These are phyloP conservation scores for Serpula lacrymans DNA, from an alignment of 768 basidiomycete genomes.

Conservation along the genomic window DNA sequence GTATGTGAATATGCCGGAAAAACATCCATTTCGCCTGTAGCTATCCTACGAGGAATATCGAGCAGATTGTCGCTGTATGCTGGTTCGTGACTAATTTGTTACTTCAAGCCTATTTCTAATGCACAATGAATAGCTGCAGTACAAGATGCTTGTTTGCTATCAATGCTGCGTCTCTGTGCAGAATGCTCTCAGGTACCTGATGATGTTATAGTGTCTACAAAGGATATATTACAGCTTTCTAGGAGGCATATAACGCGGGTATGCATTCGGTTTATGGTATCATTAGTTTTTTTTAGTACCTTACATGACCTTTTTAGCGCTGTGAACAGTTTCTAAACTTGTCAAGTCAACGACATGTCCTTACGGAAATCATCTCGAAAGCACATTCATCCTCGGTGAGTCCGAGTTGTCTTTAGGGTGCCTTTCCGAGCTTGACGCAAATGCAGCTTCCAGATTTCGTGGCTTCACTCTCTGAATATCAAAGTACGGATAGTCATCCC, in stretches of 20 bases:
- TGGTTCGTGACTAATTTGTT: constrained; percentile 36
- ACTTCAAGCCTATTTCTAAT: constrained; percentile 4
- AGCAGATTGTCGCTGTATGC: constrained; percentile 36
- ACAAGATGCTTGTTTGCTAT: constrained; percentile 68
- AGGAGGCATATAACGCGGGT: constrained; percentile 61
- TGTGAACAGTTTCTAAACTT: constrained; percentile 65
- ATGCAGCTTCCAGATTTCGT: constrained; percentile 72
- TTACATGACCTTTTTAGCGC: constrained; percentile 42
- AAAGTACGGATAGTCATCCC: constrained; percentile 12
- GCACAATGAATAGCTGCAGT: constrained; percentile 51
- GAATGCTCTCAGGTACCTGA: constrained; percentile 54
- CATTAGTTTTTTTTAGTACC: constrained; percentile 1
- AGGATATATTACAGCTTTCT: constrained; percentile 38
- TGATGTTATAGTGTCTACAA: constrained; percentile 40
- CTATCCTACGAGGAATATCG: constrained; percentile 46
- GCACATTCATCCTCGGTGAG: constrained; percentile 57
- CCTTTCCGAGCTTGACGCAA: constrained; percentile 6
- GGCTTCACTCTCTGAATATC: constrained; percentile 40
- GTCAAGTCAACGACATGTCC: constrained; percentile 38
- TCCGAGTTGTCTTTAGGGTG: constrained; percentile 6
- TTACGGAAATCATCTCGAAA: constrained; percentile 45
- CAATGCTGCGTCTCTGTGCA: constrained; percentile 65
- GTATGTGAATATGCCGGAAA: constrained; percentile 57
- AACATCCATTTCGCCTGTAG: constrained; percentile 46
- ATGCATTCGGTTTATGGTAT: constrained; percentile 11